Evolutionary conservation across 768 basidiomycete genomes (phyloP).

Genomic region (Leucogyrophana mollusca): DNA sequence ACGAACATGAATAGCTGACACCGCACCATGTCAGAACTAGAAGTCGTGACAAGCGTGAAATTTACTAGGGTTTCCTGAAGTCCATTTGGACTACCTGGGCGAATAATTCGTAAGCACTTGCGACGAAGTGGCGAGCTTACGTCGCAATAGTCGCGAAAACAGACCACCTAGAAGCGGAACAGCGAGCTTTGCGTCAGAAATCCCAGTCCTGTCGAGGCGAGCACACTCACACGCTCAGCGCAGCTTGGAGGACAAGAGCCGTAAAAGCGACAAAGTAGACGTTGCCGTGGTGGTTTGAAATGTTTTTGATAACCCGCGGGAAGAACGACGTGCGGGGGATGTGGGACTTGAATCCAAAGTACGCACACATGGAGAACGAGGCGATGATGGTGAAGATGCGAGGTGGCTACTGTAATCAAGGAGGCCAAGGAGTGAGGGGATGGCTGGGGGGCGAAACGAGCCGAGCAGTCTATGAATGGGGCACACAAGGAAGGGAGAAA

Average conservation of each 20-base stretch:
- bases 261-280: slow-evolving; percentile 73
- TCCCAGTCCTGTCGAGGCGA: background rate
- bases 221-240: slow-evolving; percentile 57
- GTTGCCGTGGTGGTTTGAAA: too few species aligned
- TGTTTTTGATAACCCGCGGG: slow-evolving; percentile 80
- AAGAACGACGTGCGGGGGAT: too few species aligned
- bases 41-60: background rate
- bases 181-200: slow-evolving; percentile 9
- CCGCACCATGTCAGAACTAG: slow-evolving; percentile 34
- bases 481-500: too few species aligned
- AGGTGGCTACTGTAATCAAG: slow-evolving; percentile 41
- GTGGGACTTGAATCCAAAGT: slow-evolving; percentile 68
- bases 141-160: slow-evolving; percentile 78
- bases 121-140: slow-evolving; percentile 33
- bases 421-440: slow-evolving; percentile 9
- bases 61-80: slow-evolving; percentile 69
- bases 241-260: slow-evolving; percentile 71
- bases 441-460: too few species aligned
- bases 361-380: slow-evolving; percentile 68
- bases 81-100: slow-evolving; percentile 60
- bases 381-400: slow-evolving; percentile 85
- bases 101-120: background rate
- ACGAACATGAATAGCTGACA: slow-evolving; percentile 56
- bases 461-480: too few species aligned
- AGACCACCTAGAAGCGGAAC: slow-evolving; percentile 69